A percentile compares a stretch with the other conserved stretches of the same genome.
These are phyloP conservation scores for Nepenthes alata DNA, from an alignment of 179 eudicot species.

Conservation along the genomic window DNA sequence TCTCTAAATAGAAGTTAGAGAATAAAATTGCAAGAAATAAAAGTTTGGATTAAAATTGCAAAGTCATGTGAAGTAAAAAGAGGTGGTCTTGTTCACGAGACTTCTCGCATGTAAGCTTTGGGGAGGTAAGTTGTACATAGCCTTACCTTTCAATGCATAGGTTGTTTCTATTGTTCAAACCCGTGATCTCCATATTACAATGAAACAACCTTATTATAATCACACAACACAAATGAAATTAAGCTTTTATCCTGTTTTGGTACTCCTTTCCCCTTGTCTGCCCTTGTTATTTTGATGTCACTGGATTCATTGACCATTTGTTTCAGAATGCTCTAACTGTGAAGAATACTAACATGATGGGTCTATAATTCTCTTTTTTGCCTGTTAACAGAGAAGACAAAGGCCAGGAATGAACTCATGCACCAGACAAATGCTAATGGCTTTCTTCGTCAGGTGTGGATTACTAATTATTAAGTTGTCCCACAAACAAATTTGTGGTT, in stretches of 20 bases:
- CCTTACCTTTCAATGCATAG: no score
- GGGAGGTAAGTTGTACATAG: no score
- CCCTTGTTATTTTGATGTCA: not conserved
- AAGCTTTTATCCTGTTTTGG: not conserved
- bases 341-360: not conserved
- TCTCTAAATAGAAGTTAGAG: no score
- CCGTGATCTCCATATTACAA: no score
- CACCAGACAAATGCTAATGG: conserved; percentile 34
- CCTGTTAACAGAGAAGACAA: conserved; percentile 42
- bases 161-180: no score
- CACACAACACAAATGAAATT: not conserved
- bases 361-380: conserved; percentile 1
- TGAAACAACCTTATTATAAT: no score
- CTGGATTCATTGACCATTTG: not conserved
- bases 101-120: no score
- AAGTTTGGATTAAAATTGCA: no score
- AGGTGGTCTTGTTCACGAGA: no score
- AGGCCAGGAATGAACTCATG: conserved; percentile 25
- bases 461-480: conserved; percentile 1
- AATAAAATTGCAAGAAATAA: no score
- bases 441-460: conserved; percentile 58
- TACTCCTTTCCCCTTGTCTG: not conserved
- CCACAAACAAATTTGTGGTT: no score
- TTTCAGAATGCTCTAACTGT: not conserved
- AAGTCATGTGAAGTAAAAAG: no score